Conservation (phyloP, 768 basidiomycete genomes). For the Cystobasidium ongulense region DNA sequence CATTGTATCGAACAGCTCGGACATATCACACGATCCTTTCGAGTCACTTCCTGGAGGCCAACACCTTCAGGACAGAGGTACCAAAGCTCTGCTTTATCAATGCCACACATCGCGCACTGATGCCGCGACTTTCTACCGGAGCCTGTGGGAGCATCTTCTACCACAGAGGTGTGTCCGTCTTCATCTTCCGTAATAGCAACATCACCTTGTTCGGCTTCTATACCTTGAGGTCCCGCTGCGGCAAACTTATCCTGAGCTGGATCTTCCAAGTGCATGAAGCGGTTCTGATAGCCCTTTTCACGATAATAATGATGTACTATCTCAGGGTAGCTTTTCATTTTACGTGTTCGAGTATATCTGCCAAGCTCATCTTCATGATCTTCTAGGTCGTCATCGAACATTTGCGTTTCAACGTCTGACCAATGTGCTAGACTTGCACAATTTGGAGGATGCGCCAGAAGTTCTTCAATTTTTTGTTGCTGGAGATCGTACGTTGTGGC, state of each 20-base stretch:
- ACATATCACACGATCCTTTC: conserved; percentile 37
- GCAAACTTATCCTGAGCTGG: conserved; percentile 38
- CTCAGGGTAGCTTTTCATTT: conserved; percentile 36
- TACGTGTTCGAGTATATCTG: conserved; percentile 31
- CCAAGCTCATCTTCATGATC: conserved; percentile 39
- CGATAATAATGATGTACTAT: conserved; percentile 40
- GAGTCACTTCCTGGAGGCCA: neutral
- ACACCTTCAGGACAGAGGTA: conserved; percentile 38
- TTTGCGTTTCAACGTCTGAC: conserved; percentile 33
- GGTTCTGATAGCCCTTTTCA: conserved; percentile 19
- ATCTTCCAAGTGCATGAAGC: conserved; percentile 32
- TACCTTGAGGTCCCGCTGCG: conserved; percentile 31
- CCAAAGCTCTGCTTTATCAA: conserved; percentile 31
- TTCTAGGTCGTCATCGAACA: conserved; percentile 31
- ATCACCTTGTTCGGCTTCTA: conserved; percentile 1
- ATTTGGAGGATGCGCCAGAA: conserved; percentile 26
- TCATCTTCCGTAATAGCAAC: conserved; percentile 18
- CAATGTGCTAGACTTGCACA: conserved; percentile 30
- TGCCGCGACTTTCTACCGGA: conserved; percentile 16
- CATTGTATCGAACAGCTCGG: conserved; percentile 38
- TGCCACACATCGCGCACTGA: conserved; percentile 39
- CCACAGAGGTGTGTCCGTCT: neutral
- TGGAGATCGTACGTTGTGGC: neutral
- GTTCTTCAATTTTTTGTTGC: neutral
- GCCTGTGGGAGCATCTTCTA: conserved; percentile 35